Evolutionary conservation across 169 alveolate species (phyloP).

Genomic region (Eimeria tenella): DNA sequence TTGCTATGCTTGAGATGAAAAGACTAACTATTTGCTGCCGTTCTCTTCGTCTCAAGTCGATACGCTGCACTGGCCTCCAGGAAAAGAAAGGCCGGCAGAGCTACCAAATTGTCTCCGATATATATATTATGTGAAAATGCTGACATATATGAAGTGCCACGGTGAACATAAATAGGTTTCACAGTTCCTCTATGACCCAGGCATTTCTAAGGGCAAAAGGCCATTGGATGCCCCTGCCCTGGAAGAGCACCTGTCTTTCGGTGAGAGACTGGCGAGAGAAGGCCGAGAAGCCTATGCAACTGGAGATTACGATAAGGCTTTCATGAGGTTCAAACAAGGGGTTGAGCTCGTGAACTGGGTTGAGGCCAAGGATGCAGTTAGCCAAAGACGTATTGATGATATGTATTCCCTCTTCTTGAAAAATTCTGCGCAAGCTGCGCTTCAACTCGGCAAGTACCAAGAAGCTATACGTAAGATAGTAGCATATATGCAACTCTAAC

Average conservation of each 20-base stretch:
- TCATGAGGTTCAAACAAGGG: conserved; percentile 72
- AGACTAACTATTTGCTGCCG: too few relatives aligned
- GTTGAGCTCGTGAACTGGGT: conserved; percentile 74
- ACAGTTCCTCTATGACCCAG: background rate
- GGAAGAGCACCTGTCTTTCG: conserved; percentile 71
- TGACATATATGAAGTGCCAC: too few relatives aligned
- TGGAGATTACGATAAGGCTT: background rate
- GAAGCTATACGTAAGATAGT: conserved; percentile 70
- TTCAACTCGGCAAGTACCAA: conserved; percentile 74
- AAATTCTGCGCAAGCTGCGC: conserved; percentile 73
- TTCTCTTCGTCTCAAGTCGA: too few relatives aligned
- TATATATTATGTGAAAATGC: too few relatives aligned
- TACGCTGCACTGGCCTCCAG: too few relatives aligned
- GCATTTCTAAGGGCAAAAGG: conserved; percentile 72
- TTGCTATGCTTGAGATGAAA: too few relatives aligned
- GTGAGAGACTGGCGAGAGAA: conserved; percentile 58
- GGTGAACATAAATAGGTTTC: too few relatives aligned
- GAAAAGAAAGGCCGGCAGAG: too few relatives aligned
- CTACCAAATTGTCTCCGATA: too few relatives aligned
- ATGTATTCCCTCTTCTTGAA: conserved; percentile 49
- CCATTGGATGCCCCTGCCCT: conserved; percentile 59
- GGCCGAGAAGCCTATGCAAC: conserved; percentile 72
- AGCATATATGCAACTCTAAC: background rate
- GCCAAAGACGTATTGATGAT: conserved; percentile 46
- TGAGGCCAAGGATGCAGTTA: conserved; percentile 11